Evolutionary conservation across 805 yeast genomes (phyloP), one percentile per base, ranked within the genome.

Genomic region (Saccharomycopsis microspora): DNA sequence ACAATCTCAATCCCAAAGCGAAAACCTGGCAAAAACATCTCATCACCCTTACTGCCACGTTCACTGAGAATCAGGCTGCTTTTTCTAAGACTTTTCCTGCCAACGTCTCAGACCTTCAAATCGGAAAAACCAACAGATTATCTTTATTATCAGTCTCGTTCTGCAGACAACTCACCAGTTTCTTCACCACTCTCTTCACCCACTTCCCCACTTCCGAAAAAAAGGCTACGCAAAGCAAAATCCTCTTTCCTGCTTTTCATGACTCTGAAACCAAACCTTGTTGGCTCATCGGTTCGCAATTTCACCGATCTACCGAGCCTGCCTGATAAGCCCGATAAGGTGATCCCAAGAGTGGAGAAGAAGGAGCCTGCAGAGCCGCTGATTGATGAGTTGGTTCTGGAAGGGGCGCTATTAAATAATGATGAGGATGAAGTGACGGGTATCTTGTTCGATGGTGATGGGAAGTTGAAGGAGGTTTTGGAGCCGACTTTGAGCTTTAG

Each of bases 391-490:
- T 53, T 63, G 52, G 61, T 58, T 37, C 60, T 58, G 38, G 65
- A 60, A 47, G 67, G 67, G 7, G 66, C 66, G 10, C 51, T 63
- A 41, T 47, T 63, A 44, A 61, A 62, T 32, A 65, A 63, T 48
- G 67, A 62, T 39, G 54, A 58, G 32, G 63, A 60, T 40, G 54
- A 48, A 27, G 45, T 45, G 27, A 45, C 43, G 37, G 39, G 43
- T 32, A 41, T 46, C 9, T 41, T 51, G 19, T 46, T 56, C 34
- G 59, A 56, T 42, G 50, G 59, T 39, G 62, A 62, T 41, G 56
- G 57, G 28, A 56, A 60, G 42, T 56, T 60, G 42, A 53, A 50
- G n/a, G 36, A 38, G 34, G 36, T 19, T 6, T 40, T 51, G 36
- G 54, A 51, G 29, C 54, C 54, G 6, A 51, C 54, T 9, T 48